Base-by-base conservation (phyloP, 768 basidiomycete genomes). In the Auricularia auricula-judae region DNA sequence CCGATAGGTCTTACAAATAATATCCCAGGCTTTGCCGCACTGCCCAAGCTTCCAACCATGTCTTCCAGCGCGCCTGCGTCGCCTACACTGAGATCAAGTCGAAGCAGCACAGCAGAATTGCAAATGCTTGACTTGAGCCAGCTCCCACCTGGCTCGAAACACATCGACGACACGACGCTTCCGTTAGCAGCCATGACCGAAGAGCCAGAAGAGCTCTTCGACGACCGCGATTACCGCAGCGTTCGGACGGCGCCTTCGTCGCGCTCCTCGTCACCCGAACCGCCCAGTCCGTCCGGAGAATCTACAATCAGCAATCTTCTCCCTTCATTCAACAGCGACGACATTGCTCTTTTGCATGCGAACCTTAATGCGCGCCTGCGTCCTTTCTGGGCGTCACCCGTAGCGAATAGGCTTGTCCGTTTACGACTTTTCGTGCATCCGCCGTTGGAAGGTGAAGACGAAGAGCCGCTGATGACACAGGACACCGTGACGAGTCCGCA, bases 351-450 rank as follows among this genome's bases (percentile, higher is more conserved):
- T 33, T 78, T 87, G 62, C 87, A 93, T 67, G 78, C 79, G 12
- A 95, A 94, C 69, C 80, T 96, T 3, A 89, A 93, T 71, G 73
- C 80, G 4, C 85, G 93, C 0, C 75, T 96, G 33, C 84, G 82
- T 60, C 84, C 87, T 0, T 93, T 96, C 74, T 94, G 91, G 91
- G 82, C 87, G 2, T 84, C 86, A 3, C 84, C 84, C 0, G 76
- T 95, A 0, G 70, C 87, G 10, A 79, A 83, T 33, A 82, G 91
- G 18, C 80, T 75, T 2, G 76, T 94, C 7, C 81, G 82, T 16
- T 69, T 94, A 3, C 78, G 83, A 23, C 70, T 94, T n/a, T 88
- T 68, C 43, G 68, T 67, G 42, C 65, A 65, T 33, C 61, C 51
- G 62, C 60, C 63, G 10, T 71, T 71, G 39, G 71, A 76, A 44